Evolutionary conservation across 2,329 filamentous ascomycete genomes (phyloP), one percentile per base, ranked within the genome.

Genomic region (Hysterium pulicare): DNA sequence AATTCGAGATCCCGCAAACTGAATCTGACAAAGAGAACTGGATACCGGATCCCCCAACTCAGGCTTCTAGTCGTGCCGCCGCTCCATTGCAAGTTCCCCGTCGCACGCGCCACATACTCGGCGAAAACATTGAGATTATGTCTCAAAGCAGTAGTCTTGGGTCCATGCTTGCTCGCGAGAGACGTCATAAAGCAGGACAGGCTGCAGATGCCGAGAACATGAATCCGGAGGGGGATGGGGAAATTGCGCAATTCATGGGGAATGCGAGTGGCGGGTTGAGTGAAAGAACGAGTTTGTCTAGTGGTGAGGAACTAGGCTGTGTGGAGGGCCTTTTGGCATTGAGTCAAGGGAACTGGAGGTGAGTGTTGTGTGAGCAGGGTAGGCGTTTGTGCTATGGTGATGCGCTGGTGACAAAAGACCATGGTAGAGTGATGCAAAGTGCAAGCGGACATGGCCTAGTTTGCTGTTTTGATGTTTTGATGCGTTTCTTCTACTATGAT

Each of bases 1-100:
- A 76, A 54, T 49, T 75, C 19, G 69, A 73, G 66, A 72, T 66
- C 54, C 72, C 55, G 61, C 79, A 79, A 69, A 64, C 81, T 37
- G 90, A 95, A 57, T 95, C 89, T 1, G 91, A 97, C 64, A 97
- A 97, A 70, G 91, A 97, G 71, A 97, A 97, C 61, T 94, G 89
- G 80, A 68, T 77, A 31, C 78, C 78, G n/a, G 54, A 64, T 13
- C 51, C 60, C n/a, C 30, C 17, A 10, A 16, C 17, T 22, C 37
- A 24, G 5, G 35, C 44, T 26, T 39, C 50, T 57, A 43, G 71
- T 22, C 65, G 19, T 56, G 55, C 16, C 56, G 50, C 30, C 48
- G 53, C 4, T 17, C 5, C 38, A 20, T 45, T 57, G 4, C 34
- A 47, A 42, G 59, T 62, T 20, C 57, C 63, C 30, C 57, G 58